phyloP scores from a whole-genome alignment of 805 yeast genomes.

The Starmerella geochares region DNA sequence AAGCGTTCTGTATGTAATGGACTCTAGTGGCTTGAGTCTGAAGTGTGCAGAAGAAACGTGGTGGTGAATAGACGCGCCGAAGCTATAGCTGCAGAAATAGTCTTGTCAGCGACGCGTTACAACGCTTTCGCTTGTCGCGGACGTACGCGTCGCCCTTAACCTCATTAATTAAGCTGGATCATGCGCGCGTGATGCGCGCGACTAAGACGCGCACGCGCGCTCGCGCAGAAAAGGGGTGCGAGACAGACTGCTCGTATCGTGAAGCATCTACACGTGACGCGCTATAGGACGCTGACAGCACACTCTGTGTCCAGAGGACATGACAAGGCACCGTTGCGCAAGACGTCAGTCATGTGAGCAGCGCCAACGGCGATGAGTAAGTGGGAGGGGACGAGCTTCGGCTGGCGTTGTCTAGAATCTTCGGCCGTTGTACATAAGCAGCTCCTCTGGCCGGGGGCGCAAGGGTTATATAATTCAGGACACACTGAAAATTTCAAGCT shows the following conservation, averaged over 20 bases:
- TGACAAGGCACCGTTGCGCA: too few relatives aligned
- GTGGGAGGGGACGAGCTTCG: background rate
- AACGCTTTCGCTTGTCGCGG: background rate
- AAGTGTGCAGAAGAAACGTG: too few relatives aligned
- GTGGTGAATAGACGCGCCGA: too few relatives aligned
- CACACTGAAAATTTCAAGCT: constrained; percentile 1
- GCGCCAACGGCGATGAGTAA: background rate
- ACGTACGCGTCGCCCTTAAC: constrained; percentile 3
- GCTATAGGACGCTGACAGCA: too few relatives aligned
- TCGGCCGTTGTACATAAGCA: constrained; percentile 12
- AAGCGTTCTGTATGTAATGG: too few relatives aligned
- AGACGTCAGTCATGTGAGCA: background rate
- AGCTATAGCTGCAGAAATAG: background rate
- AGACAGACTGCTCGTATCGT: too few relatives aligned
- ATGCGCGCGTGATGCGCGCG: background rate
- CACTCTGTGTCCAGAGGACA: too few relatives aligned
- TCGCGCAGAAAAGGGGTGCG: too few relatives aligned
- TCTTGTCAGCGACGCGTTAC: constrained; percentile 7
- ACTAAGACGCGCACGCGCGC: background rate
- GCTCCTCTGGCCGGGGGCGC: constrained; percentile 9
- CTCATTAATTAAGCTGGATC: background rate
- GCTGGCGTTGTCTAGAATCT: constrained; percentile 12
- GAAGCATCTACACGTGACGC: too few relatives aligned
- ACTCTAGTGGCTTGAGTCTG: too few relatives aligned
- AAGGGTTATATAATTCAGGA: constrained; percentile 16